Base-by-base conservation (phyloP, 805 yeast species). In the Starmera quercuum region DNA sequence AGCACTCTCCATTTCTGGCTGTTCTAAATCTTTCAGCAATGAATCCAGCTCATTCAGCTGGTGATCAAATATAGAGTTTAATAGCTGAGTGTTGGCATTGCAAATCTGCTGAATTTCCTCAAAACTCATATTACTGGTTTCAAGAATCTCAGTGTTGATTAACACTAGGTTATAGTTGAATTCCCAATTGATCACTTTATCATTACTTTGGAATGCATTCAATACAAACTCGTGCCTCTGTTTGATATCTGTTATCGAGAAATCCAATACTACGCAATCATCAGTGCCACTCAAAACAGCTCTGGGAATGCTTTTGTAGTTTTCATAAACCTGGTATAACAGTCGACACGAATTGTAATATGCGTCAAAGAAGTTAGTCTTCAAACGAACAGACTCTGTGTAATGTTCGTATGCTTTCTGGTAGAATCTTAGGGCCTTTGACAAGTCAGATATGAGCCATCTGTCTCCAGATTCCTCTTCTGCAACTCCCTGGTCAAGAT, bases 391-490 rank as follows among this genome's bases (percentile, higher is more conserved):
- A 1, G 76, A 66, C 22, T 44, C 44, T 4, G 40, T 34, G 44
- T 79, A 80, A 27, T 52, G 43, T 9, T 48, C 51, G 40, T 62
- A 71, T 0, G 86, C 80, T 32, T 67, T 58, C 42, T 77, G 78
- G 49, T 78, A 81, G 42, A 79, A 79, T 26, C 88, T 52, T 10
- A 81, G 52, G 0, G 78, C 71, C 42, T 82, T 81, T 9, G 81
- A 58, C 6, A 78, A 50, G 44, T 81, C 88, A 0, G 84, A 74
- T 2, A 73, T 62, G 6, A 74, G 51, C 86, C 87, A 82, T 30
- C 88, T 53, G 47, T 81, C 88, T 0, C 85, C 90, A n/a, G 73
- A 68, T 38, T 81, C 88, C 48, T 81, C 90, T 35, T 73, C 76
- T 9, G 60, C 61, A 1, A 77, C 63, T 1, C 77, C 90, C 32